These are phyloP conservation scores for Kappamyces sp. DNA, from an alignment of 192 early-diverging fungal genomes.

Conservation along the genomic window DNA sequence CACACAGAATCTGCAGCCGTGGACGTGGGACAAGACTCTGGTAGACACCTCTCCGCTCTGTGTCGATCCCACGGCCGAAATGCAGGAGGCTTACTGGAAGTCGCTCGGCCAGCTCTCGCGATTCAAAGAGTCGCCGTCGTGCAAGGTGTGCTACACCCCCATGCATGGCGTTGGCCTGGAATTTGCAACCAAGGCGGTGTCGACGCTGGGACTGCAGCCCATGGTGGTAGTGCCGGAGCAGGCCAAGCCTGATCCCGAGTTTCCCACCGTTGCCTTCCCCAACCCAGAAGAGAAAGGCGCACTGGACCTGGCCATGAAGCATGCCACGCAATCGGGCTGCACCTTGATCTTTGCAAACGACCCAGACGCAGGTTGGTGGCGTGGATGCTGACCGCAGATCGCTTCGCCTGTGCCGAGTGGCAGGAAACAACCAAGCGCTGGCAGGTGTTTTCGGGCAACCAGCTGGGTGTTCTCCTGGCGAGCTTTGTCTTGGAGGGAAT, in stretches of 20 bases:
- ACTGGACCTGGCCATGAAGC: slow-evolving; percentile 38
- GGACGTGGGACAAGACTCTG: slow-evolving; percentile 62
- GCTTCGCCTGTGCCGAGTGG: slow-evolving; percentile 78
- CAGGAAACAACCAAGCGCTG: slow-evolving; percentile 58
- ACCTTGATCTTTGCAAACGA: slow-evolving; percentile 84
- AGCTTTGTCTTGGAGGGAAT: slow-evolving; percentile 50
- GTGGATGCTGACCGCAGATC: slow-evolving; percentile 51
- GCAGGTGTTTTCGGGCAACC: slow-evolving; percentile 81
- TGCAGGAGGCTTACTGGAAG: slow-evolving; percentile 70
- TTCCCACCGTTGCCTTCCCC: slow-evolving; percentile 61
- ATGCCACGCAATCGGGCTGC: slow-evolving; percentile 35
- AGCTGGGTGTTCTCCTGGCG: slow-evolving; percentile 80
- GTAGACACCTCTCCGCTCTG: slow-evolving; percentile 48
- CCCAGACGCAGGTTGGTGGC: slow-evolving; percentile 54
- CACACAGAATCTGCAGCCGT: slow-evolving; percentile 55
- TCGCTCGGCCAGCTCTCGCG: slow-evolving; percentile 14
- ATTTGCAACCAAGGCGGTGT: slow-evolving; percentile 65
- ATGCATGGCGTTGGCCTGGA: slow-evolving; percentile 92
- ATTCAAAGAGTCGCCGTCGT: slow-evolving; percentile 35
- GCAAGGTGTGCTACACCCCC: slow-evolving; percentile 82
- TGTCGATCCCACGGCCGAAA: slow-evolving; percentile 49
- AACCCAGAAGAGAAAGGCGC: slow-evolving; percentile 82
- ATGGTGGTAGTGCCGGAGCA: slow-evolving; percentile 64
- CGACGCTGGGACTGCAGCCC: slow-evolving; percentile 62
- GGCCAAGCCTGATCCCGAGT: slow-evolving; percentile 76